These are phyloP conservation scores for Dendrostoma leiphaemia DNA, from an alignment of 2,329 filamentous ascomycete species.

Conservation along the genomic window DNA sequence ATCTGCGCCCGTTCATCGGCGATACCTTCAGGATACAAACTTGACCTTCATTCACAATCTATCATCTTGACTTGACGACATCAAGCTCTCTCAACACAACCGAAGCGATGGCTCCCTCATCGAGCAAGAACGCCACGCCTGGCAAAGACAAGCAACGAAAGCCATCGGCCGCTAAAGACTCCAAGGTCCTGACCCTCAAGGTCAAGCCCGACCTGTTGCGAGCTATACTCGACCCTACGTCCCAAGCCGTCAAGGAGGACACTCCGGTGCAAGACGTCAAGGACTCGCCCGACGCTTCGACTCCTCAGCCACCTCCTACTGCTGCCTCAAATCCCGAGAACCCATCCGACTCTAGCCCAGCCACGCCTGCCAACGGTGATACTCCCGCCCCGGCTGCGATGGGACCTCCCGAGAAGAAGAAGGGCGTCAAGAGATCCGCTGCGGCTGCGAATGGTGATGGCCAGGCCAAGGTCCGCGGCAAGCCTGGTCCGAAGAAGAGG, in stretches of 20 bases:
- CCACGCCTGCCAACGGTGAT: conserved; percentile 56
- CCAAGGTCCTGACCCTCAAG: conserved; percentile 49
- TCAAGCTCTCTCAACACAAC: conserved; percentile 4
- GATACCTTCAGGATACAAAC: too few relatives aligned
- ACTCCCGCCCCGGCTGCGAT: conserved; percentile 56
- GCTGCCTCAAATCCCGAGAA: conserved; percentile 51
- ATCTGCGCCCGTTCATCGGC: too few relatives aligned
- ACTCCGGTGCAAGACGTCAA: conserved; percentile 35
- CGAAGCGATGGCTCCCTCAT: conserved; percentile 33
- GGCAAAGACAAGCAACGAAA: conserved; percentile 41
- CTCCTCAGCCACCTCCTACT: conserved; percentile 35
- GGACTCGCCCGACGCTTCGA: conserved; percentile 44
- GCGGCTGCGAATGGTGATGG: conserved; percentile 65
- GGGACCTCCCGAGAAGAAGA: conserved; percentile 70
- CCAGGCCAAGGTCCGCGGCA: conserved; percentile 70
- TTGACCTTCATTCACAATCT: too few relatives aligned
- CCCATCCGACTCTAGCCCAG: conserved; percentile 57
- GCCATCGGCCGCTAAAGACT: conserved; percentile 31
- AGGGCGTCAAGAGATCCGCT: conserved; percentile 69
- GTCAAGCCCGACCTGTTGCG: conserved; percentile 50
- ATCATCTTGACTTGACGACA: not conserved
- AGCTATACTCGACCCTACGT: conserved; percentile 46
- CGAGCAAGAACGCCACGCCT: conserved; percentile 31
- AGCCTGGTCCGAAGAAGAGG: conserved; percentile 97
- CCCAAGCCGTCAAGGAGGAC: conserved; percentile 40